These are phyloP conservation scores for Aegilops speltoides DNA, from an alignment of 176 grass and related monocot genomes.

Conservation along the genomic window DNA sequence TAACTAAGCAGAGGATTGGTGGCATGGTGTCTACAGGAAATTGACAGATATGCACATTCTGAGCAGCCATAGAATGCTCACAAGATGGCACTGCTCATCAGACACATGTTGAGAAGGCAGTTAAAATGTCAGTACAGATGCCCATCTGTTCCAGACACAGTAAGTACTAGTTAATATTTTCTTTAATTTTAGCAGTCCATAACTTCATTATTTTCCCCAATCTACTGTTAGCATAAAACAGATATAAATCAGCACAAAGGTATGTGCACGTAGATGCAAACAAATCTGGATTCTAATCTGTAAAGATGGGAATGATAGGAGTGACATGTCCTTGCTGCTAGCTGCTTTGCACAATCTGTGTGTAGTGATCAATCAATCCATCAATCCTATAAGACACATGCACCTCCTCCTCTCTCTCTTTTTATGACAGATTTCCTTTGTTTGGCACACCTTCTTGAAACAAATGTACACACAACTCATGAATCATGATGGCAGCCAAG, in stretches of 20 bases:
- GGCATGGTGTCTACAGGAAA: not conserved
- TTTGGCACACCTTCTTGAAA: slow-evolving; percentile 25
- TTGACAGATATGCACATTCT: not conserved
- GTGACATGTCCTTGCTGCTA: slow-evolving; percentile 17
- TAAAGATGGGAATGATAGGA: slow-evolving; percentile 10
- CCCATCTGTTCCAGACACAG: not conserved
- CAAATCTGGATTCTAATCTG: slow-evolving; percentile 30
- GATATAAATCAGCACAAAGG: not conserved
- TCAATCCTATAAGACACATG: slow-evolving; percentile 23
- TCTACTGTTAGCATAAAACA: not conserved
- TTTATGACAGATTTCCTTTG: slow-evolving; percentile 30
- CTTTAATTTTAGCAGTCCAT: not conserved
- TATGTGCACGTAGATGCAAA: slow-evolving; percentile 22
- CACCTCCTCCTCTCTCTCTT: not conserved
- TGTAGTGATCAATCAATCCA: slow-evolving; percentile 25
- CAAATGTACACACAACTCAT: slow-evolving; percentile 7
- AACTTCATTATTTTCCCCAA: not conserved
- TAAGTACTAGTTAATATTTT: no score
- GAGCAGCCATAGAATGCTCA: not conserved
- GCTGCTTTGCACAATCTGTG: not conserved
- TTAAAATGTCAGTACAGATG: slow-evolving; percentile 32
- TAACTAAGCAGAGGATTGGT: not conserved
- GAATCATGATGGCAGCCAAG: slow-evolving; percentile 38
- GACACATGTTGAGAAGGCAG: slow-evolving; percentile 23
- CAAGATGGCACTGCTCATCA: slow-evolving; percentile 11